phyloP scores from a whole-genome alignment of 192 early-diverging fungal species.

The Coemansia sp. region DNA sequence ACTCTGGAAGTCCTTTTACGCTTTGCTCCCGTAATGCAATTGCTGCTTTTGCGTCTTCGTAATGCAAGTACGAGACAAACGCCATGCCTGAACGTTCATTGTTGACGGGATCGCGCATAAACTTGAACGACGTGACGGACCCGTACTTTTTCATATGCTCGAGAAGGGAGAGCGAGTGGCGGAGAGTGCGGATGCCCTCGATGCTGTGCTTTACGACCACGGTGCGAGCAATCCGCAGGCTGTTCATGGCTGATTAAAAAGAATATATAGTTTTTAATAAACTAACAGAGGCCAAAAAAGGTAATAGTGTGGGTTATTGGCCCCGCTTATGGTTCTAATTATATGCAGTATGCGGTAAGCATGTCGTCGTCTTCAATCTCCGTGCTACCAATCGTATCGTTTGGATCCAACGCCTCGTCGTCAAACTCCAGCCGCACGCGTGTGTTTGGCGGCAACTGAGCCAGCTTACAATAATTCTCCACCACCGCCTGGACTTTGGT shows the following conservation, averaged over 20 bases:
- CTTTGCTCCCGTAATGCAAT: not conserved
- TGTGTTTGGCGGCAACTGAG: constrained; percentile 15
- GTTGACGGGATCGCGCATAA: constrained; percentile 34
- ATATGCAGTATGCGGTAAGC: constrained; percentile 47
- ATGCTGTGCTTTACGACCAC: constrained; percentile 33
- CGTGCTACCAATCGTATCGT: constrained; percentile 45
- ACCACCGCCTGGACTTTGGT: constrained; percentile 51
- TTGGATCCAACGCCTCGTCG: constrained; percentile 54
- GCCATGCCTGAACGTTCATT: constrained; percentile 36
- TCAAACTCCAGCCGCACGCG: constrained; percentile 55
- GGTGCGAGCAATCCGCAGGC: not conserved
- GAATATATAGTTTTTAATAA: not conserved
- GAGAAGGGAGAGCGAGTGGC: constrained; percentile 26
- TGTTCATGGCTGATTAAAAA: not conserved
- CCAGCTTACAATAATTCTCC: constrained; percentile 47
- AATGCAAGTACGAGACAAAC: constrained; percentile 26
- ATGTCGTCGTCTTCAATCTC: constrained; percentile 52
- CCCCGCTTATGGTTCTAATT: not conserved
- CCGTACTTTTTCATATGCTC: constrained; percentile 40
- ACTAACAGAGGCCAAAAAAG: not conserved
- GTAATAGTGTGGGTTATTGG: not conserved
- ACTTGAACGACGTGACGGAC: constrained; percentile 27
- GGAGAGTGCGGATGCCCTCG: constrained; percentile 15
- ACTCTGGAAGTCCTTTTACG: not conserved
- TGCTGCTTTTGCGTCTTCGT: constrained; percentile 14